Percentiles rank a stretch among this genome's conserved stretches.
Conservation (phyloP, 495 filamentous ascomycete species). For the Saxophila tyrrhenica region DNA sequence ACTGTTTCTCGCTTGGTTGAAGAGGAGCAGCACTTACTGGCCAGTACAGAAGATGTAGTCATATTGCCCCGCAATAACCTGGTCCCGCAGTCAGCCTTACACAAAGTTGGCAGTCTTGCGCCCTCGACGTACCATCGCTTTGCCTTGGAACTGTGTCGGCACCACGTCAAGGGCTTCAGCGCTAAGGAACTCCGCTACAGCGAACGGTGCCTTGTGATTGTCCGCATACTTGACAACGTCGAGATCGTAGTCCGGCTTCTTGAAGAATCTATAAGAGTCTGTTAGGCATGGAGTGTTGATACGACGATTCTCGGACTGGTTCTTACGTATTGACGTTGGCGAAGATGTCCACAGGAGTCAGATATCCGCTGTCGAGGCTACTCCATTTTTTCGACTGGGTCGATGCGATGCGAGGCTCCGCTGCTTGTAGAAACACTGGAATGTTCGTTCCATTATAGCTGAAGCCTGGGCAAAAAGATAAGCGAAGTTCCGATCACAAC, state of each 20-base stretch:
- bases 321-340: not conserved
- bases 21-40: not conserved
- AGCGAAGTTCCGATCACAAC: too few species aligned
- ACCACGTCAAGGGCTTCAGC: not conserved
- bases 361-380: not conserved
- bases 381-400: not conserved
- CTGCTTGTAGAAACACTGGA: not conserved
- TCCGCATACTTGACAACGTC: not conserved
- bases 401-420: not conserved
- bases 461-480: not conserved
- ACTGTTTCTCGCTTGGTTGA: not conserved
- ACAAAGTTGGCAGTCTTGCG: not conserved
- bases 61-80: not conserved
- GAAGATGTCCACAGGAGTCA: not conserved
- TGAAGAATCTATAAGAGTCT: not conserved
- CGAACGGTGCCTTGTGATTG: not conserved
- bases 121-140: not conserved
- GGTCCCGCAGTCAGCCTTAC: too few species aligned
- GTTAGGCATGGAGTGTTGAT: too few species aligned
- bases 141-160: not conserved
- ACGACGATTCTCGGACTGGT: too few species aligned
- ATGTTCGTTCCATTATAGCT: not conserved
- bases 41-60: not conserved
- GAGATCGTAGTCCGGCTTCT: not conserved
- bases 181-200: not conserved